Conservation (phyloP, 2,329 filamentous ascomycete species). For the Diaporthe capsici region DNA sequence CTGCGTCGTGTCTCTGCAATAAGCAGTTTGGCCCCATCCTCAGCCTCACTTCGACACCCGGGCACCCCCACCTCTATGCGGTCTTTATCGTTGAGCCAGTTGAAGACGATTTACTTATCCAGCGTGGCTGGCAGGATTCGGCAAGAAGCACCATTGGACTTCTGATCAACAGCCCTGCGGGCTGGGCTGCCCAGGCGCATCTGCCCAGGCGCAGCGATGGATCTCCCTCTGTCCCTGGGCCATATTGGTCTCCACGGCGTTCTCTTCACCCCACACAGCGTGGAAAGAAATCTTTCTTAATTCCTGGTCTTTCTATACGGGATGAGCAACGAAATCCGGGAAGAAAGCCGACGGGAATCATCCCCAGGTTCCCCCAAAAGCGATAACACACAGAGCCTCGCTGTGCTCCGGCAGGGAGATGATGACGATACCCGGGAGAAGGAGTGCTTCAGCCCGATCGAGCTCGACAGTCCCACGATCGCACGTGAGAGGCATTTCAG, state of each 20-base stretch:
- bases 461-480: conserved; percentile 24
- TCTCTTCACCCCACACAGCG: not conserved
- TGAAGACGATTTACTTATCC: not conserved
- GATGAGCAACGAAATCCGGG: not conserved
- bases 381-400: not conserved
- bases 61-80: not conserved
- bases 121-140: conserved; percentile 13
- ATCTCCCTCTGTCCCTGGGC: not conserved
- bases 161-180: not conserved
- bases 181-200: not conserved
- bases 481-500: conserved; percentile 29
- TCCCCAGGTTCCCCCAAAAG: not conserved
- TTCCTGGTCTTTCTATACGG: not conserved
- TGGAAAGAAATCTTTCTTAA: not conserved
- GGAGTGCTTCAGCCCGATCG: conserved; percentile 20
- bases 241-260: not conserved
- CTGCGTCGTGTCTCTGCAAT: conserved; percentile 22
- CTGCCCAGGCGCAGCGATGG: not conserved
- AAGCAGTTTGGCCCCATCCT: conserved; percentile 19
- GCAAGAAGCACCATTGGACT: not conserved
- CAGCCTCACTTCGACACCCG: conserved; percentile 4
- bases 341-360: not conserved
- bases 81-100: conserved; percentile 15
- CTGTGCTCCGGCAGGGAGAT: not conserved
- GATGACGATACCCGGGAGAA: not conserved